Conservation (phyloP, 2,329 filamentous ascomycete species). For the Samsoniella hepiali region DNA sequence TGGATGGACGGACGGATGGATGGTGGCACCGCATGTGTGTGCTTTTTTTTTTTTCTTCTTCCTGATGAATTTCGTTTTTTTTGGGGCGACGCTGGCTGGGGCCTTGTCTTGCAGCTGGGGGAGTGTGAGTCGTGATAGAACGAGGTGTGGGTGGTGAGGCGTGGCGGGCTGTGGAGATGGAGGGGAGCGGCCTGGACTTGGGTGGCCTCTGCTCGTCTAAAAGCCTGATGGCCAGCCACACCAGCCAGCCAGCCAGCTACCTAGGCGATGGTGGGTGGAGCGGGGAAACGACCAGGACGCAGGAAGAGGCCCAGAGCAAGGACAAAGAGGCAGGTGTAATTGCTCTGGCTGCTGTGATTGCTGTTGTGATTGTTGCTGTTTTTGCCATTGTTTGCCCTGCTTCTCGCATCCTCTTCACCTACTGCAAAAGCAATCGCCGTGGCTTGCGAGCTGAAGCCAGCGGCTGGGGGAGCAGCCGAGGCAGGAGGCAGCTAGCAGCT, state of each 20-base stretch:
- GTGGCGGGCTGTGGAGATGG: neutral
- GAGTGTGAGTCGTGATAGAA: neutral
- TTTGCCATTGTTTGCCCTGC: too few species aligned
- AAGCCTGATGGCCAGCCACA: neutral
- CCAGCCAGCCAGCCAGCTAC: neutral
- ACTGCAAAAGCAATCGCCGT: too few species aligned
- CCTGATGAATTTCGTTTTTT: neutral
- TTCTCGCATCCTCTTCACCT: too few species aligned
- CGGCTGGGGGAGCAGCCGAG: too few species aligned
- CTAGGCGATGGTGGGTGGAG: neutral
- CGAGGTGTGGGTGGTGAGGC: neutral
- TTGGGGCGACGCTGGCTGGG: neutral
- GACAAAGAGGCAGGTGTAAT: neutral
- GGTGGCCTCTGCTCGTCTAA: neutral
- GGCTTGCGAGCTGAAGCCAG: too few species aligned
- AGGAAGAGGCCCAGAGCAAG: neutral
- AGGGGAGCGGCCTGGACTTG: neutral
- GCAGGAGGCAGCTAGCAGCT: too few species aligned
- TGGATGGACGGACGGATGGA: constrained; percentile 9
- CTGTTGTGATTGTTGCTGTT: too few species aligned
- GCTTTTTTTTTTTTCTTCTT: neutral
- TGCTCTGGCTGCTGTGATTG: too few species aligned
- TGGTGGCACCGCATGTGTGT: neutral
- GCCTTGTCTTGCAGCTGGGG: neutral
- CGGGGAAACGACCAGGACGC: too few species aligned